These are phyloP conservation scores for Marsdenia floribunda DNA, from an alignment of 257 asterid genomes.

Conservation along the genomic window DNA sequence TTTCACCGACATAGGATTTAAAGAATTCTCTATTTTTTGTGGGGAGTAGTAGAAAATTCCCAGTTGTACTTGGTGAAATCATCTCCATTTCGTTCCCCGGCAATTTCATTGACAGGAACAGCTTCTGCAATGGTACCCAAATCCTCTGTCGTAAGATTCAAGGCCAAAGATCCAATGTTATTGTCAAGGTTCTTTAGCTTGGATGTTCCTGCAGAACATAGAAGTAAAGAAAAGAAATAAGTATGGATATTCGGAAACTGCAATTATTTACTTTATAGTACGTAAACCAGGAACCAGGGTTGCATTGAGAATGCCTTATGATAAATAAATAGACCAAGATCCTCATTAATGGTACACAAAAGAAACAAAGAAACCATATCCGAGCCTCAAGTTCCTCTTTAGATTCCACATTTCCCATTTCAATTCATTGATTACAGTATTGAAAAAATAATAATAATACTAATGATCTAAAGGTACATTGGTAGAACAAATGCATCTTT, in stretches of 20 bases:
- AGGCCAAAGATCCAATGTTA: constrained; percentile 30
- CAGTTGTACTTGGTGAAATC: constrained; percentile 17
- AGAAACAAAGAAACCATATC: too few species aligned
- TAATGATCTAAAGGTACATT: neutral
- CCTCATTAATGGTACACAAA: too few species aligned
- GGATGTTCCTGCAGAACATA: constrained; percentile 21
- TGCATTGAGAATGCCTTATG: too few species aligned
- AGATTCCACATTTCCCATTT: too few species aligned
- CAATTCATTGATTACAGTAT: too few species aligned
- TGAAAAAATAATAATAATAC: too few species aligned
- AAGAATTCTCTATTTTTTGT: constrained; percentile 9
- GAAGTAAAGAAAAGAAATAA: neutral
- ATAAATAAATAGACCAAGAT: too few species aligned
- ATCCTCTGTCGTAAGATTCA: constrained; percentile 38
- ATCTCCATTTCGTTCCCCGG: constrained; percentile 27
- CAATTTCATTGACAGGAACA: constrained; percentile 34
- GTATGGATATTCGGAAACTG: neutral
- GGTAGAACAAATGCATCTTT: too few species aligned
- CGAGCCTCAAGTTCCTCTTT: too few species aligned
- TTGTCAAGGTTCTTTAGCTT: constrained; percentile 38
- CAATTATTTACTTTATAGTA: too few species aligned
- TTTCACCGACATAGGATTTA: neutral
- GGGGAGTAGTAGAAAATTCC: constrained; percentile 35
- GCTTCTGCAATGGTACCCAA: constrained; percentile 29
- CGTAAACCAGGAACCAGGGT: neutral